Conservation (phyloP, 805 yeast genomes). For the Suhomyces faveliae region DNA sequence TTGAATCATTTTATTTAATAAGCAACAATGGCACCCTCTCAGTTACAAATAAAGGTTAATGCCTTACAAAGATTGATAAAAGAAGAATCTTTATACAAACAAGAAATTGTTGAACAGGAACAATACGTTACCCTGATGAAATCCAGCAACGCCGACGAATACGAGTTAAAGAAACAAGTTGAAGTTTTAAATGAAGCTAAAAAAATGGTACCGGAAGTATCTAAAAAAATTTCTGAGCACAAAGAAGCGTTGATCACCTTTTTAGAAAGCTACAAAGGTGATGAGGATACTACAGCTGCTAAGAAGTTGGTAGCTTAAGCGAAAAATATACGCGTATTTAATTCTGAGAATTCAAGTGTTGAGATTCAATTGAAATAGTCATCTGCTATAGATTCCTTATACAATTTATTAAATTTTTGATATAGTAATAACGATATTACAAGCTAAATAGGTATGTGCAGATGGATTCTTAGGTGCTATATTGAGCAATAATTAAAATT, state of each 20-base stretch:
- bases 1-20: background rate
- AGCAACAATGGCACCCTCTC: slow-evolving; percentile 61
- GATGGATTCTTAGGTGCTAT: background rate
- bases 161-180: slow-evolving; percentile 55
- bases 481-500: background rate
- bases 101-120: slow-evolving; percentile 58
- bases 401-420: background rate
- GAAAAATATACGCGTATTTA: background rate
- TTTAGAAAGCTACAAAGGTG: slow-evolving; percentile 34
- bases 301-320: slow-evolving; percentile 14
- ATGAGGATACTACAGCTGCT: slow-evolving; percentile 33
- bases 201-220: slow-evolving; percentile 33
- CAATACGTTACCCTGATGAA: slow-evolving; percentile 47
- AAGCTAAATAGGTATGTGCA: background rate
- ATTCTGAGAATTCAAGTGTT: background rate
- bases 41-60: slow-evolving; percentile 64
- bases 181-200: slow-evolving; percentile 39
- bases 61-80: slow-evolving; percentile 69
- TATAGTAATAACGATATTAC: background rate
- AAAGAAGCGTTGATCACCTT: slow-evolving; percentile 44
- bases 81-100: slow-evolving; percentile 60
- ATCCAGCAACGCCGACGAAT: slow-evolving; percentile 52
- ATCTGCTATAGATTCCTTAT: background rate
- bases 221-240: slow-evolving; percentile 17
- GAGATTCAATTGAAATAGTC: background rate